A percentile compares a stretch with the other conserved stretches of the same genome.
phyloP scores from a whole-genome alignment of 495 filamentous ascomycete species.

The Penicillium dipodomyicola region DNA sequence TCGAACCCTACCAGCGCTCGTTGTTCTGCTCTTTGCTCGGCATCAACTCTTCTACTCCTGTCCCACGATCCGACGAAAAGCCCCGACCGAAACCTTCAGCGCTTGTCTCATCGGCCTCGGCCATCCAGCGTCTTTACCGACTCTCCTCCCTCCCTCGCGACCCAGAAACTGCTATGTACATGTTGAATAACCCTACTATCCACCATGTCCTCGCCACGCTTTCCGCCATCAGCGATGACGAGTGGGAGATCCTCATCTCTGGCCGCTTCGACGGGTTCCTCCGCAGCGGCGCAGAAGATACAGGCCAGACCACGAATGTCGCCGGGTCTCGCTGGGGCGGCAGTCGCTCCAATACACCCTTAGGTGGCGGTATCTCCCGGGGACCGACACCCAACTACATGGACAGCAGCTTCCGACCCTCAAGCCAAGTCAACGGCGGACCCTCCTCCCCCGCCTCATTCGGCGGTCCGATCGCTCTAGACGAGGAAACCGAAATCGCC shows the following conservation, averaged over 20 bases:
- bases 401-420: slow-evolving; percentile 37
- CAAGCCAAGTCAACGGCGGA: slow-evolving; percentile 38
- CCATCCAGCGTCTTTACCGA: slow-evolving; percentile 83
- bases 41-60: slow-evolving; percentile 55
- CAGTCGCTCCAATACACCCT: slow-evolving; percentile 46
- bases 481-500: slow-evolving; percentile 92
- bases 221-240: slow-evolving; percentile 75
- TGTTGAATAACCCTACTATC: slow-evolving; percentile 75
- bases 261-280: slow-evolving; percentile 97
- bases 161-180: slow-evolving; percentile 81
- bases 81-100: slow-evolving; percentile 63
- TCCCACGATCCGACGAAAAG: slow-evolving; percentile 41
- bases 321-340: slow-evolving; percentile 26
- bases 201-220: slow-evolving; percentile 88
- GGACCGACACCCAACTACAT: slow-evolving; percentile 40
- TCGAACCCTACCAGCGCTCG: slow-evolving; percentile 69
- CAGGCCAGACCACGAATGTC: slow-evolving; percentile 31
- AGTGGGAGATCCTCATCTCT: slow-evolving; percentile 96
- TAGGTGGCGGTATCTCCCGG: slow-evolving; percentile 41
- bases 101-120: slow-evolving; percentile 65
- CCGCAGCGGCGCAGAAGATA: slow-evolving; percentile 82
- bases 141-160: slow-evolving; percentile 69
- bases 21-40: slow-evolving; percentile 75
- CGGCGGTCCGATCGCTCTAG: slow-evolving; percentile 72
- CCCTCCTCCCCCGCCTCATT: slow-evolving; percentile 40